phyloP scores from a whole-genome alignment of 768 basidiomycete genomes.

The Leccinum subtestaceum region DNA sequence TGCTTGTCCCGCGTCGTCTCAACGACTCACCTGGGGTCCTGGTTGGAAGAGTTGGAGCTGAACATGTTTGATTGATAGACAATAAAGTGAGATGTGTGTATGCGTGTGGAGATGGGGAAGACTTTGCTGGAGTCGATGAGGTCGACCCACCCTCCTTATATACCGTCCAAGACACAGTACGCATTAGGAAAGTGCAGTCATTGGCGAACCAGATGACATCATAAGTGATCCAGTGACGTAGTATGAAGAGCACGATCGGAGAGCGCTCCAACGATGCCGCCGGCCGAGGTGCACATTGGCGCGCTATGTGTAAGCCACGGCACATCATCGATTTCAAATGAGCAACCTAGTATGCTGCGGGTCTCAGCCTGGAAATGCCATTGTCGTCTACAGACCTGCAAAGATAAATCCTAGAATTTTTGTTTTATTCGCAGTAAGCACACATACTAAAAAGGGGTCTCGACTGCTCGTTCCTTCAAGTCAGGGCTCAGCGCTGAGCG shows the following conservation, averaged over 20 bases:
- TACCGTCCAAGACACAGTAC: constrained; percentile 21
- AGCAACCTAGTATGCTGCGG: too few species aligned
- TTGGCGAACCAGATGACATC: constrained; percentile 27
- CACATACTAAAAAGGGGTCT: too few species aligned
- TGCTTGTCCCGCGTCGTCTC: not conserved
- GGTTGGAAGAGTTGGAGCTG: constrained; percentile 15
- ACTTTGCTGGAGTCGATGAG: not conserved
- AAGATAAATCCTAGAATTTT: too few species aligned
- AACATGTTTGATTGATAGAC: not conserved
- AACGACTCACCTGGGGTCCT: constrained; percentile 29
- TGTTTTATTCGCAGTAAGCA: too few species aligned
- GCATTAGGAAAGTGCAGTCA: constrained; percentile 29
- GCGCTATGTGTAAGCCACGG: too few species aligned
- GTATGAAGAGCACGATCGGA: not conserved
- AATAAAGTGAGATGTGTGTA: not conserved
- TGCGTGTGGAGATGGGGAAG: constrained; percentile 1
- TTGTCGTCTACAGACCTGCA: too few species aligned
- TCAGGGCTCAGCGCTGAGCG: too few species aligned
- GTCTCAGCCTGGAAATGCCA: too few species aligned
- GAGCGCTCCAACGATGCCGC: not conserved
- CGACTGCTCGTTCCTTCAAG: too few species aligned
- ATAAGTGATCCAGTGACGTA: constrained; percentile 27
- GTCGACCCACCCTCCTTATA: constrained; percentile 20
- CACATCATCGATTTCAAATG: not conserved
- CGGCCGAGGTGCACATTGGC: too few species aligned